phyloP scores from a whole-genome alignment of 768 basidiomycete genomes.

The Pleurotus platypus region DNA sequence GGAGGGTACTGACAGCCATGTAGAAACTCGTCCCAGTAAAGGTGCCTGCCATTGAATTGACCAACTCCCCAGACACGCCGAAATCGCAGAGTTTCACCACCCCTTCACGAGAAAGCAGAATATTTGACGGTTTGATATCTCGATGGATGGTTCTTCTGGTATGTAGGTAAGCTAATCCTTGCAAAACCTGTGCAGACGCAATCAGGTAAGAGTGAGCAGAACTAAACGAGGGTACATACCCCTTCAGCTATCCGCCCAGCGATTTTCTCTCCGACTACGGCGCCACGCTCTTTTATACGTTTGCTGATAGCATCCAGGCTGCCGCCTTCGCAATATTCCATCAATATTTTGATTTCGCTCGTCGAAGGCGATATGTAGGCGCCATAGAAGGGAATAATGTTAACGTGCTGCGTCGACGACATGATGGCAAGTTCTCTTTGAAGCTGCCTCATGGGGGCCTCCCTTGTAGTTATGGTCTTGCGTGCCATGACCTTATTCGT shows the following conservation, averaged over 20 bases:
- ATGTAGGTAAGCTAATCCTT: conserved; percentile 93
- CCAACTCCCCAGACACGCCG: conserved; percentile 94
- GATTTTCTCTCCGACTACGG: conserved; percentile 81
- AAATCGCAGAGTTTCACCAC: conserved; percentile 93
- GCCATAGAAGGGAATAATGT: conserved; percentile 90
- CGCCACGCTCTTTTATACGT: conserved; percentile 75
- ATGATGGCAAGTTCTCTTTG: conserved; percentile 91
- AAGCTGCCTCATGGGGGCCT: conserved; percentile 90
- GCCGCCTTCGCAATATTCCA: conserved; percentile 88
- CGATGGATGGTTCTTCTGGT: conserved; percentile 90
- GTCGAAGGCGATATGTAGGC: conserved; percentile 85
- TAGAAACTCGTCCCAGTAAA: conserved; percentile 98
- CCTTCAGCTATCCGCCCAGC: conserved; percentile 92
- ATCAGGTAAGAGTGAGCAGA: conserved; percentile 7
- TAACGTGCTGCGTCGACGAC: conserved; percentile 75
- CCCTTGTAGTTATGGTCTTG: conserved; percentile 89
- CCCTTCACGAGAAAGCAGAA: conserved; percentile 86
- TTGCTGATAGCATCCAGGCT: conserved; percentile 88
- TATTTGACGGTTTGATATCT: conserved; percentile 93
- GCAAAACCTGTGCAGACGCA: conserved; percentile 56
- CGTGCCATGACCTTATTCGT: conserved; percentile 83
- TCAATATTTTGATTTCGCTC: conserved; percentile 92
- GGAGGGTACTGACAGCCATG: conserved; percentile 81
- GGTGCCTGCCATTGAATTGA: conserved; percentile 88
- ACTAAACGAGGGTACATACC: conserved; percentile 41